These are phyloP conservation scores for Aspergillus eucalypticola DNA, from an alignment of 2,329 filamentous ascomycete genomes.

Conservation along the genomic window DNA sequence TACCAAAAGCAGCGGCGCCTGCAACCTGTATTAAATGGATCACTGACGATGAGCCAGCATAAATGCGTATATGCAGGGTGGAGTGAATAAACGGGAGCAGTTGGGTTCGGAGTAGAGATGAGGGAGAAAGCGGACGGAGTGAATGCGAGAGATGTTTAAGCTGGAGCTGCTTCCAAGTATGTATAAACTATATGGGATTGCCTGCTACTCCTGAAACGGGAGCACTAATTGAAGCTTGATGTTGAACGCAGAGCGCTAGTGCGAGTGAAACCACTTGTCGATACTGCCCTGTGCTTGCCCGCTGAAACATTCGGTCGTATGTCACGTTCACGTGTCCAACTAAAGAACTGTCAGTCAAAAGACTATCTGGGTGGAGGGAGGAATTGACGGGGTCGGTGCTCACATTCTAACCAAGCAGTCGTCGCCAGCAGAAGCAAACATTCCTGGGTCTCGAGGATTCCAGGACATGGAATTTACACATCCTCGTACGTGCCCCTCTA, in stretches of 20 bases:
- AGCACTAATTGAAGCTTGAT: conserved; percentile 29
- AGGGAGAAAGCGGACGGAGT: conserved; percentile 1
- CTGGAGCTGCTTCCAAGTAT: not conserved
- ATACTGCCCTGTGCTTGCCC: conserved; percentile 31
- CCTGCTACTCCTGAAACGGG: not conserved
- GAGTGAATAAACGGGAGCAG: conserved; percentile 6
- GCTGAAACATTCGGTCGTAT: conserved; percentile 25
- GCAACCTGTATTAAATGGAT: conserved; percentile 27
- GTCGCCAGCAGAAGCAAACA: conserved; percentile 91
- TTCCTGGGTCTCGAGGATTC: conserved; percentile 78
- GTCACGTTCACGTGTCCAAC: conserved; percentile 40
- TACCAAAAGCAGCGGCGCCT: conserved; percentile 25
- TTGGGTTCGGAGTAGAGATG: not conserved
- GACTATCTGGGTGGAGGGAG: not conserved
- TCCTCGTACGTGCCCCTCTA: conserved; percentile 72
- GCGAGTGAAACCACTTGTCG: conserved; percentile 38
- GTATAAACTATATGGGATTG: conserved; percentile 8
- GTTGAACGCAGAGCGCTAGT: conserved; percentile 47
- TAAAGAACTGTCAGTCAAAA: conserved; percentile 17
- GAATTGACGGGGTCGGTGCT: conserved; percentile 39
- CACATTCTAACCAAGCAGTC: conserved; percentile 84
- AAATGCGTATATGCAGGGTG: conserved; percentile 25
- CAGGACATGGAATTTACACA: conserved; percentile 85
- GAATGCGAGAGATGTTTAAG: not conserved
- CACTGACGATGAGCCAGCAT: conserved; percentile 15